These are phyloP conservation scores for Gentiana straminea DNA, from an alignment of 257 asterid species.

Conservation along the genomic window DNA sequence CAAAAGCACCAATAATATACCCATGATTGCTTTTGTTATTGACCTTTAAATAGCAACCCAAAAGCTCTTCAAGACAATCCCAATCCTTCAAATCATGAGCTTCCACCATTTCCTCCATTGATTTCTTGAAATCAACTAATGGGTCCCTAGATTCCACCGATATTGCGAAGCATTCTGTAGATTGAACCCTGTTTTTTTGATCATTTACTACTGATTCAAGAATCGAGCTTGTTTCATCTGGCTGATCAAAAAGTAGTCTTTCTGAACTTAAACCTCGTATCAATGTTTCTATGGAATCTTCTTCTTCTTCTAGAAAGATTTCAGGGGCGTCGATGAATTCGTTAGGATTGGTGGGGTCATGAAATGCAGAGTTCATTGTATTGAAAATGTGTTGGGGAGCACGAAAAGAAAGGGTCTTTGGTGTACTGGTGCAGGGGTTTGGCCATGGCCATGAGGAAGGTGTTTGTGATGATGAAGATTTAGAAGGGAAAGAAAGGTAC, in stretches of 20 bases:
- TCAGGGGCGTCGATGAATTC: constrained; percentile 12
- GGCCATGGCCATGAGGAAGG: constrained; percentile 44
- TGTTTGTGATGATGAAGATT: constrained; percentile 21
- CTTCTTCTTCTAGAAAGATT: neutral
- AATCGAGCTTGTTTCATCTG: constrained; percentile 52
- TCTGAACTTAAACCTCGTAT: constrained; percentile 47
- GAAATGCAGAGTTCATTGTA: constrained; percentile 24
- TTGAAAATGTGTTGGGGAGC: constrained; percentile 17
- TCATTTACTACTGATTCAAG: constrained; percentile 20
- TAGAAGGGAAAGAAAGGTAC: constrained; percentile 50
- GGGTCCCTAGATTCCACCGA: constrained; percentile 59
- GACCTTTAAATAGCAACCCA: constrained; percentile 41
- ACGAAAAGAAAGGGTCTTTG: constrained; percentile 58
- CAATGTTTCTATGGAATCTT: constrained; percentile 20
- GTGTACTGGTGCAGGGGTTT: constrained; percentile 22
- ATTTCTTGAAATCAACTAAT: constrained; percentile 41
- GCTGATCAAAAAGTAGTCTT: constrained; percentile 55
- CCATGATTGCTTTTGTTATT: constrained; percentile 43
- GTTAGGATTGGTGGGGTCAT: constrained; percentile 1
- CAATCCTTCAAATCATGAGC: constrained; percentile 37
- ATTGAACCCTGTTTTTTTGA: constrained; percentile 7
- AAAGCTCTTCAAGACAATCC: constrained; percentile 53
- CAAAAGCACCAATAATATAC: constrained; percentile 59
- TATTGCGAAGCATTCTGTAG: constrained; percentile 25
- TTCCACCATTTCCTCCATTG: constrained; percentile 85